Conservation (phyloP, 106 monocot species). For the Platanthera guangdongensis region DNA sequence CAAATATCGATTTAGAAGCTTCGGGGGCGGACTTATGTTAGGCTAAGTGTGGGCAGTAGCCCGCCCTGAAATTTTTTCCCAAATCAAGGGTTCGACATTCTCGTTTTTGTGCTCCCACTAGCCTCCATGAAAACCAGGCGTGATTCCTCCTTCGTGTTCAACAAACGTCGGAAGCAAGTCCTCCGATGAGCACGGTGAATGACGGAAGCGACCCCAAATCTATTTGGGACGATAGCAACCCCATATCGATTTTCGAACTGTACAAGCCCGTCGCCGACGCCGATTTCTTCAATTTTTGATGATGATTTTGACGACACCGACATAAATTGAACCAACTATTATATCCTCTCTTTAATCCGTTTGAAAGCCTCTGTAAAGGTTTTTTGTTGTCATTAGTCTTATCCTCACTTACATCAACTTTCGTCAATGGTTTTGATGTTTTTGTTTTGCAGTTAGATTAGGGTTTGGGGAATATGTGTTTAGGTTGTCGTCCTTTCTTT, state of each 20-base stretch:
- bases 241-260: constrained; percentile 42
- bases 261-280: constrained; percentile 33
- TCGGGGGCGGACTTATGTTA: no score
- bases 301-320: constrained; percentile 55
- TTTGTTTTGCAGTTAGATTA: not conserved
- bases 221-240: constrained; percentile 32
- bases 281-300: constrained; percentile 53
- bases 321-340: constrained; percentile 2
- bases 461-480: not conserved
- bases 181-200: no score
- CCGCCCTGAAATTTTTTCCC: no score
- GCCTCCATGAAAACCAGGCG: no score
- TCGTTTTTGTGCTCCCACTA: no score
- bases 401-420: not conserved
- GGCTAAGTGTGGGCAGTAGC: no score
- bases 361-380: not conserved
- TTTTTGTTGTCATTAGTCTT: not conserved
- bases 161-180: no score
- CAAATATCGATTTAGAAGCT: no score
- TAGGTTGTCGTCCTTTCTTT: not conserved
- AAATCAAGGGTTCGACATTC: no score
- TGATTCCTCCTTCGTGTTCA: no score
- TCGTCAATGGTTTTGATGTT: not conserved
- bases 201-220: no score
- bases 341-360: not conserved